Base-by-base conservation (phyloP, 78 protist genomes). In the Mastigamoeba balamuthi region DNA sequence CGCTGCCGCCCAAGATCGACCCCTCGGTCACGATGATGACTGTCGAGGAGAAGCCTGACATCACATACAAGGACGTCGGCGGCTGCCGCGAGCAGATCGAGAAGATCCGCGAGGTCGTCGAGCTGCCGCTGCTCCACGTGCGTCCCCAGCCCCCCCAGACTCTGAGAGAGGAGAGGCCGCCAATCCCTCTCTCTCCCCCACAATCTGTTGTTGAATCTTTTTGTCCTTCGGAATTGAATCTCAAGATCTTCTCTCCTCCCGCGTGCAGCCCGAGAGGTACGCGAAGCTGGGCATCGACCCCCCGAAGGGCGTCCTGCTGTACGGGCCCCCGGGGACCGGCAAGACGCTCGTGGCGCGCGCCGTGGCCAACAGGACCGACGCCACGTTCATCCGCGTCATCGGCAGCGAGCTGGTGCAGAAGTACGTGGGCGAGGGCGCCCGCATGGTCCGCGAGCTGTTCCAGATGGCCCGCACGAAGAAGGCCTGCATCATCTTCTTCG, bases 341-440 rank as follows among this genome's bases (percentile, higher is more conserved):
- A 98, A 98, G 91, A 98, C 99, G n/a, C 89, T 98, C 35, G 66
- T 88, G n/a, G 99, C 99, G 7, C 78, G 99, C 17, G 99, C 99
- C 0, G 99, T 97, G 27, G 99, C 99, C 28, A 98, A 98, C 78
- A 77, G 98, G 41, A 98, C 99, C 3, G 99, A 98, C 64, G 99
- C 99, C 5, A 78, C 92, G 40, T 98, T 98, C 80, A 97, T 98
- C 66, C 92, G 99, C 25, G 99, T 98, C 35, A 97, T 98, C 48
- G 99, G 99, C 17, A 85, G 94, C 0, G 99, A 98, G 80, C 88
- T 97, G 27, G 99, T 98, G 36, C 99, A 98, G 53, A 93, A 95
- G 85, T 97, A 88, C 77, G 92, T 93, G n/a, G 95, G 92, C 36
- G 98, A 96, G 84, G 99, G 99, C 8, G 99, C 99, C 25, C 74